Base-by-base conservation (phyloP, 2,329 filamentous ascomycete species). In the Fusarium illudens region DNA sequence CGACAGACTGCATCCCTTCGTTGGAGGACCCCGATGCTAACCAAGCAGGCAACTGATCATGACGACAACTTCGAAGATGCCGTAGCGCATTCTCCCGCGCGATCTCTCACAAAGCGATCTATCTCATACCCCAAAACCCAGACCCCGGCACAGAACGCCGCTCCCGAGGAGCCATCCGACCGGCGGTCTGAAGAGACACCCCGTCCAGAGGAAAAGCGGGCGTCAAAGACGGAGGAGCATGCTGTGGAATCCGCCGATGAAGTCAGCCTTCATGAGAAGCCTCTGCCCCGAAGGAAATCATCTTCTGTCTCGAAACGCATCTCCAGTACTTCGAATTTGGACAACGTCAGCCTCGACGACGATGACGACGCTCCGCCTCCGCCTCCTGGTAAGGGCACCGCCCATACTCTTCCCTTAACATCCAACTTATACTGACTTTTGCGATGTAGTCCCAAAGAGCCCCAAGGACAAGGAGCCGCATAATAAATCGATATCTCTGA, bases 21-120 rank as follows among this genome's bases (percentile, higher is more conserved):
- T 22, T 58, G 33, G 17, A 33, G 19, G 6, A 50, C 50, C 50
- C 36, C 56, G 59, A 60, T 70, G 60, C 73, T 70, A 50, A 64
- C 58, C 29, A 51, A 60, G 25, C 58, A 81, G 78, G 60, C 62
- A 36, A 68, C 69, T 33, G 79, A 79, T 29, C 62, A 75, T 30
- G 79, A 81, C 33, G 79, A 81, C 37, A 71, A 87, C 15, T 97
- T 96, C 75, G 93, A 97, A 81, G 93, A 97, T 83, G 93, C 92
- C 58, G 82, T 88, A 71, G 91, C 92, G 78, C 87, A 84, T 62
- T 79, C 83, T 46, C 89, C 88, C 32, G 82, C 87, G 54, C 87
- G 90, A 64, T 93, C 90, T 25, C 79, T 93, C 65, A 89, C 86
- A 34, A 83, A 83, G 70, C 80, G 84, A 75, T 71, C 75, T 55